Evolutionary conservation across 2,329 filamentous ascomycete species (phyloP).

Genomic region (Cylindrodendrum hubeiense): DNA sequence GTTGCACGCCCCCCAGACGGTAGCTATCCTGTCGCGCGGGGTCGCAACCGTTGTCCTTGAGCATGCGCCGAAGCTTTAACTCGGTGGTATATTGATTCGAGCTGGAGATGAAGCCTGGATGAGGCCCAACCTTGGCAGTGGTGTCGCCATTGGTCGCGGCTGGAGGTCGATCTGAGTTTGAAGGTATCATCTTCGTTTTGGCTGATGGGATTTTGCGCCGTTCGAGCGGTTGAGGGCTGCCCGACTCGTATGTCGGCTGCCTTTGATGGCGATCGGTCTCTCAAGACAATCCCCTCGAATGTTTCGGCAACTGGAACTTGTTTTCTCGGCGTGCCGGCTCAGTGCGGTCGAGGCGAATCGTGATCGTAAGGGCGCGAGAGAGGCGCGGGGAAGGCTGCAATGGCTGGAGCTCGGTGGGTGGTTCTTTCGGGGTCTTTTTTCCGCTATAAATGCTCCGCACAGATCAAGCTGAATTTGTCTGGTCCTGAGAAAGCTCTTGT

Average conservation of each 20-base stretch:
- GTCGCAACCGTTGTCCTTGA: slow-evolving; percentile 77
- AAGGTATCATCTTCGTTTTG: slow-evolving; percentile 33
- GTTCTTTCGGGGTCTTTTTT: background rate
- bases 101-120: slow-evolving; percentile 62
- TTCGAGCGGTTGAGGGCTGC: background rate
- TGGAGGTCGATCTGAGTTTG: slow-evolving; percentile 18
- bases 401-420: background rate
- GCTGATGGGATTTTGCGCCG: background rate
- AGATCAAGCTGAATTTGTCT: background rate
- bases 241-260: background rate
- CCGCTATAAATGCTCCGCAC: no score
- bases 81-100: slow-evolving; percentile 83
- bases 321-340: background rate
- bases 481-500: background rate
- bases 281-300: background rate
- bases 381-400: background rate
- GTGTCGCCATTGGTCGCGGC: slow-evolving; percentile 35
- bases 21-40: slow-evolving; percentile 84
- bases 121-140: slow-evolving; percentile 52
- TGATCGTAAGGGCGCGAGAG: background rate
- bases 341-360: background rate
- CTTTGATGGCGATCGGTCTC: no score
- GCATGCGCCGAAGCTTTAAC: slow-evolving; percentile 79
- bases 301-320: background rate
- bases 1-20: slow-evolving; percentile 86